Evolutionary conservation across 257 asterid species (phyloP).

Genomic region (Solanum chiquidenum): DNA sequence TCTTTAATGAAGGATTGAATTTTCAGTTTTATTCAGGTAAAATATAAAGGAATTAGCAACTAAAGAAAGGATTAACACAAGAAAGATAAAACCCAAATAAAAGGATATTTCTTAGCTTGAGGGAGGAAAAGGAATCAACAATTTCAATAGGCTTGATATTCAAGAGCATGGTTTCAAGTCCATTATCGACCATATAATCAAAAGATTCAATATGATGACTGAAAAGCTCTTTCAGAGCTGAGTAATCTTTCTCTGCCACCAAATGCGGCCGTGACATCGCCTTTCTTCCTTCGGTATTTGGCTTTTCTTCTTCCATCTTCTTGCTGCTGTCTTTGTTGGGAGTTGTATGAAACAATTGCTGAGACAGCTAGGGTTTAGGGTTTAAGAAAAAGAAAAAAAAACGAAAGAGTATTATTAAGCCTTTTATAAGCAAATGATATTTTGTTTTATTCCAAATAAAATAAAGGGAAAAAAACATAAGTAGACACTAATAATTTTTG

Average conservation of each 20-base stretch:
- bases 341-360: background rate
- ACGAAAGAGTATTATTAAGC: background rate
- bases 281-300: background rate
- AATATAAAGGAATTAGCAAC: background rate
- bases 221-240: conserved; percentile 48
- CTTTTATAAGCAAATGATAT: too few species aligned
- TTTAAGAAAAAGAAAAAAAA: background rate
- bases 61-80: background rate
- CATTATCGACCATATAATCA: conserved; percentile 59
- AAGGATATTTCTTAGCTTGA: conserved; percentile 85
- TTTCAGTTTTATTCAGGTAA: background rate
- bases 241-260: conserved; percentile 53
- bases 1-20: background rate
- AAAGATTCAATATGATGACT: conserved; percentile 78
- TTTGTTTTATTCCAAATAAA: too few species aligned
- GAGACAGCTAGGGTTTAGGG: background rate
- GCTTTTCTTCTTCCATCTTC: background rate
- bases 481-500: background rate
- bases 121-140: conserved; percentile 25
- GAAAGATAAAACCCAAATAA: background rate
- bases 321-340: background rate
- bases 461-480: too few species aligned
- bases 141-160: conserved; percentile 57
- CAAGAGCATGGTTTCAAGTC: conserved; percentile 44
- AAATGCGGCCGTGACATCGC: conserved; percentile 46